phyloP scores from a whole-genome alignment of 2,329 filamentous ascomycete species.

The Xylaria sp. region DNA sequence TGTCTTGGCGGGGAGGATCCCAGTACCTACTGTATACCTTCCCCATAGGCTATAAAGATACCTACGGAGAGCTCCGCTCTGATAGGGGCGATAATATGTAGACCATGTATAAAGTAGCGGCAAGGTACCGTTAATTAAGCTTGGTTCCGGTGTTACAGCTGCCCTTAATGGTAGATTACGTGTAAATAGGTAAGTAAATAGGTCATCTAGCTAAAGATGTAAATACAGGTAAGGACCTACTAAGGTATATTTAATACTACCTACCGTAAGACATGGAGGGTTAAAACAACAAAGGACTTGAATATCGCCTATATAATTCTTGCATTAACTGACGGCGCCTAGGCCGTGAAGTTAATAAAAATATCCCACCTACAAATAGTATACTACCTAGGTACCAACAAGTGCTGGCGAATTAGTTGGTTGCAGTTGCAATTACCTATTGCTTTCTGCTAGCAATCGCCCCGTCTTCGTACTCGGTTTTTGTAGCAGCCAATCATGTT shows the following conservation, averaged over 20 bases:
- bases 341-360: too few species aligned
- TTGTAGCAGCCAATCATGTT: constrained; percentile 25
- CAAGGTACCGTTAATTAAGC: not conserved
- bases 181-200: not conserved
- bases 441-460: constrained; percentile 3
- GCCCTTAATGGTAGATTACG: too few species aligned
- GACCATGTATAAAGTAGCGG: constrained; percentile 1
- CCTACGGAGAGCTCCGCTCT: constrained; percentile 20
- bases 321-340: too few species aligned
- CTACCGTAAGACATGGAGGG: too few species aligned
- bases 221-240: too few species aligned
- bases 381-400: too few species aligned
- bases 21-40: not conserved
- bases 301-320: not conserved
- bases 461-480: constrained; percentile 29
- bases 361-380: too few species aligned
- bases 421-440: too few species aligned
- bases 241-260: too few species aligned
- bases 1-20: not conserved
- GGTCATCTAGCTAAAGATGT: too few species aligned
- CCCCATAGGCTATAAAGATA: not conserved
- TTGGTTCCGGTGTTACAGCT: too few species aligned
- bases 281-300: not conserved
- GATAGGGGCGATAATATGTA: not conserved
- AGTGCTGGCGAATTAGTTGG: not conserved